Base-by-base conservation (phyloP, 306 rosid species). In the Quillaja saponaria region DNA sequence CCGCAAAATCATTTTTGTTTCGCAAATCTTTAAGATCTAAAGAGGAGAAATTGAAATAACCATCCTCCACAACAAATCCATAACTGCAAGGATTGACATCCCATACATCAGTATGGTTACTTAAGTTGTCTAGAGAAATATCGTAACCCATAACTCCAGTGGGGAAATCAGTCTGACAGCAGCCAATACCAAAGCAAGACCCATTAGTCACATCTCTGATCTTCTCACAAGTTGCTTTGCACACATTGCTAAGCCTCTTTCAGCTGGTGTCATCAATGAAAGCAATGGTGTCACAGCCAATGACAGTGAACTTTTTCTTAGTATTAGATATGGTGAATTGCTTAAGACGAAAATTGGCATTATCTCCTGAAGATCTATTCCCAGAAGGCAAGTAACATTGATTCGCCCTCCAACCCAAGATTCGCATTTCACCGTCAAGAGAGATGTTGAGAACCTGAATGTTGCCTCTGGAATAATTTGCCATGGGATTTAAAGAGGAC, bases 251-350 rank as follows among this genome's bases (percentile, higher is more conserved):
- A 21, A 39, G 49, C 0, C 0, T 7, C 3, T 18, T 18, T 7
- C 41, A 0, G 1, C 0, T 2, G 7, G 1, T 10, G 5, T 38
- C 61, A 0, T 0, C 1, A 7, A 76, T 47, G 6, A 10, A 44
- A 3, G 68, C 80, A 0, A 16, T 50, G 15, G 61, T 69, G 67
- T 75, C 54, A 1, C 76, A 70, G 10, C 80, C 80, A 8, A 76
- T 64, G 0, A 40, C 49, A n/a, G 58, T 10, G 33, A 76, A 76
- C 39, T 58, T 64, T 72, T 76, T 76, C 31, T 64, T 38, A 0
- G 34, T 52, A 56, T 61, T 35, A 0, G 76, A 76, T n/a, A 76
- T 17, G 17, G 68, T 17, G 17, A 58, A 51, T 13, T 0, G 1
- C 1, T 7, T 3, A 7, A 39, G 12, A 2, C 44, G 3, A 39